These are phyloP conservation scores for Pistacia atlantica DNA, from an alignment of 345 rosid genomes.

Conservation along the genomic window DNA sequence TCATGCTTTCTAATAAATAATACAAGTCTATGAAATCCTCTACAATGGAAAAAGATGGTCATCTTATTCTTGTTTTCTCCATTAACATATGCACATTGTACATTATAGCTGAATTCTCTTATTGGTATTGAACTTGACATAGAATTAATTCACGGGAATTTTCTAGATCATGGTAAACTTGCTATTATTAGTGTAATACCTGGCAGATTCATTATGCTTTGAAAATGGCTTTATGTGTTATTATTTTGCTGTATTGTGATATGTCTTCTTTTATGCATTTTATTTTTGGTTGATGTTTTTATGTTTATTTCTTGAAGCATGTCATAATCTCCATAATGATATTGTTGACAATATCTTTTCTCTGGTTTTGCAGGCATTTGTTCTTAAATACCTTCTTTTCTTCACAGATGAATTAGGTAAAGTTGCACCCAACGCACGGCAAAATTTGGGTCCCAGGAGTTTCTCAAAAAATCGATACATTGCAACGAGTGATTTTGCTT, in stretches of 20 bases:
- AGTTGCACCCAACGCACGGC: constrained; percentile 35
- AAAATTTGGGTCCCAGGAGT: constrained; percentile 47
- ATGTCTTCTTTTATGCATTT: background rate
- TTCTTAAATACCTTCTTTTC: constrained; percentile 91
- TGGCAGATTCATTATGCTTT: constrained; percentile 2
- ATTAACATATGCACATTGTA: background rate
- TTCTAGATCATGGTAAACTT: background rate
- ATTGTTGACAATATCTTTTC: constrained; percentile 26
- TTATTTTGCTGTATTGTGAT: background rate
- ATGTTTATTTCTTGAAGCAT: constrained; percentile 1
- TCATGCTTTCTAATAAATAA: background rate
- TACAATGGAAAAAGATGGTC: background rate
- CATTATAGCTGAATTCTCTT: constrained; percentile 3
- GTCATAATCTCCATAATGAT: background rate
- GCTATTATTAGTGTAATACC: background rate
- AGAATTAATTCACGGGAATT: background rate
- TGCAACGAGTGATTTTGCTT: constrained; percentile 55
- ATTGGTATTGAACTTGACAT: background rate
- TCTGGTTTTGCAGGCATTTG: constrained; percentile 77
- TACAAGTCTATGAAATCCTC: background rate
- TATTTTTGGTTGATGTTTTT: background rate
- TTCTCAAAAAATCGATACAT: constrained; percentile 38
- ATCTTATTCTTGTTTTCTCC: background rate
- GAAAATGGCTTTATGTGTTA: background rate
- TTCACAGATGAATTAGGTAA: constrained; percentile 64